Percentiles rank a stretch among this genome's conserved stretches.
Conservation (phyloP, 139 green algal species). For the Mesotaenium endlicherianum region DNA sequence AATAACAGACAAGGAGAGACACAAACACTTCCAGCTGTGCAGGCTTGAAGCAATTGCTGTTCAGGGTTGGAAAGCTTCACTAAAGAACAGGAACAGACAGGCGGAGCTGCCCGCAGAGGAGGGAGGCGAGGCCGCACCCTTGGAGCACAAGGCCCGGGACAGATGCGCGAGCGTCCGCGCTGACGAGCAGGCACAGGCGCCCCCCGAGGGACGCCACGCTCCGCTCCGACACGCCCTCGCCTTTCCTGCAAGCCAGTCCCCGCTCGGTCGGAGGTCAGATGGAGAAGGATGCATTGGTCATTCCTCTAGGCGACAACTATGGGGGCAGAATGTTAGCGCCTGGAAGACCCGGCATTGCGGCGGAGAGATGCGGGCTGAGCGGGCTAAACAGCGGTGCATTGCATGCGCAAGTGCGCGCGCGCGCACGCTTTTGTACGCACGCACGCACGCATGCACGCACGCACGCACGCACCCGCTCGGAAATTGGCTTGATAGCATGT, state of each 20-base stretch:
- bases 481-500: background rate
- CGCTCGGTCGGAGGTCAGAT: too few relatives aligned
- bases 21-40: too few relatives aligned
- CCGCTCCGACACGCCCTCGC: background rate
- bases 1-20: too few relatives aligned
- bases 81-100: background rate
- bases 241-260: too few relatives aligned
- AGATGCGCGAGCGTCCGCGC: background rate
- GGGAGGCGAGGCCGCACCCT: background rate
- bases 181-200: background rate
- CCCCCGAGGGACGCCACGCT: background rate
- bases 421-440: slow-evolving; percentile 1
- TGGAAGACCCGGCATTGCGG: too few relatives aligned
- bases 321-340: too few relatives aligned
- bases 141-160: background rate
- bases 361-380: too few relatives aligned
- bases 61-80: background rate
- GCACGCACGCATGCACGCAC: background rate
- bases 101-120: background rate
- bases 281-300: too few relatives aligned
- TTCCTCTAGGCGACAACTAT: too few relatives aligned
- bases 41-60: background rate
- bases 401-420: too few relatives aligned
- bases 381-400: too few relatives aligned
- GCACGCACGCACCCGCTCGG: background rate